phyloP scores from a whole-genome alignment of 371 early-diverging fungal genomes.

The Funneliformis caledonium region DNA sequence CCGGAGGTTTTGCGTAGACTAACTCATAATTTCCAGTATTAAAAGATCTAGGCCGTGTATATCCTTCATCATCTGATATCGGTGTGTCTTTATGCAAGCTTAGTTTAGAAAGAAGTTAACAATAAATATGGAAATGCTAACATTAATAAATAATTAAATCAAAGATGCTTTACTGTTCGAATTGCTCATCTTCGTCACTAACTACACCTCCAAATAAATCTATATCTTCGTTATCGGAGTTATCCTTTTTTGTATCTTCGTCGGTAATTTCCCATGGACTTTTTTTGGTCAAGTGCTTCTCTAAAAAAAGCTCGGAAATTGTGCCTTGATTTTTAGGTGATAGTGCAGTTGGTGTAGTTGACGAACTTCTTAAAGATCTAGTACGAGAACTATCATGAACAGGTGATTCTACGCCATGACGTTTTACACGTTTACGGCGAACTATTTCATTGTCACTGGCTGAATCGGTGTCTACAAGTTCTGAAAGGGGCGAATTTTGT shows the following conservation, averaged over 20 bases:
- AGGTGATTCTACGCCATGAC: not conserved
- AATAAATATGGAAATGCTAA: not conserved
- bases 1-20: no score
- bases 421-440: not conserved
- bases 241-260: not conserved
- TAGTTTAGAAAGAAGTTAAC: not conserved
- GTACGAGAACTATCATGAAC: not conserved
- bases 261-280: not conserved
- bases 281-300: not conserved
- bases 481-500: not conserved
- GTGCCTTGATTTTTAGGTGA: not conserved
- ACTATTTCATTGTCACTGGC: not conserved
- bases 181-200: slow-evolving; percentile 3
- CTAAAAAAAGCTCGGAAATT: not conserved
- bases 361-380: not conserved
- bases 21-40: not conserved
- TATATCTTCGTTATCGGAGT: not conserved
- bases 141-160: not conserved
- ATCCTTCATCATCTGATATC: slow-evolving; percentile 14
- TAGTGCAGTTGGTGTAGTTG: not conserved
- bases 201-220: slow-evolving; percentile 28
- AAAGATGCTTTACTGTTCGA: not conserved
- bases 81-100: not conserved
- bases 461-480: not conserved
- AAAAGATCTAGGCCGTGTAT: not conserved